Conservation (phyloP, 805 yeast genomes). For the Wickerhamomyces subpelliculosus region DNA sequence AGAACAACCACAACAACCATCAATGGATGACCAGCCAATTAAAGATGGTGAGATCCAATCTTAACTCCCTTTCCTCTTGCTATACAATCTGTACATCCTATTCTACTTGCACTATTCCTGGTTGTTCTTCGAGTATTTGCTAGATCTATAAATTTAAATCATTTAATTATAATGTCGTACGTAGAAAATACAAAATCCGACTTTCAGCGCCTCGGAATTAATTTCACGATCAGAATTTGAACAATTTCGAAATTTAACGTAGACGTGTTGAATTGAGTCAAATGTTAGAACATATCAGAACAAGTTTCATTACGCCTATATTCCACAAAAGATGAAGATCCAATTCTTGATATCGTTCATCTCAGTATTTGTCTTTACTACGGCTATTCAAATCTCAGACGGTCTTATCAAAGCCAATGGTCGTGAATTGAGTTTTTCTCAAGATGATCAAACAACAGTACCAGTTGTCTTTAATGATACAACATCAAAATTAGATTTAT, state of each 20-base stretch:
- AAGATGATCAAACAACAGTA: constrained; percentile 3
- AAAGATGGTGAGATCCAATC: neutral
- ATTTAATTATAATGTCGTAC: neutral
- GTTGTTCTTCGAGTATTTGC: neutral
- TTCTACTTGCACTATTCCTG: neutral
- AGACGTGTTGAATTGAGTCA: no score
- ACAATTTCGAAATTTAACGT: no score
- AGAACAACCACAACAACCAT: neutral
- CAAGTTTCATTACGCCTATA: no score
- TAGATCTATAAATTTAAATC: neutral
- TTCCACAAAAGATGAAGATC: neutral
- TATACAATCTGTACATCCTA: no score
- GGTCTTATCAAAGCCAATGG: constrained; percentile 1
- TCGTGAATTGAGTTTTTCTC: constrained; percentile 3
- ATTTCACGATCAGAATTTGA: no score
- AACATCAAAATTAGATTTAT: constrained; percentile 10
- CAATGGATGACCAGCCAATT: neutral
- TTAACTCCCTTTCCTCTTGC: no score
- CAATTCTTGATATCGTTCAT: neutral
- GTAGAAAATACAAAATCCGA: neutral
- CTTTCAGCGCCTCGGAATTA: no score
- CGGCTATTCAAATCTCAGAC: neutral
- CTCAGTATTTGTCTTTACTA: neutral
- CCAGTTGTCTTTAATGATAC: constrained; percentile 12
- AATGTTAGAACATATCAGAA: no score